Evolutionary conservation across 2,329 filamentous ascomycete species (phyloP).

Genomic region (Sodiomyces alkalinus): DNA sequence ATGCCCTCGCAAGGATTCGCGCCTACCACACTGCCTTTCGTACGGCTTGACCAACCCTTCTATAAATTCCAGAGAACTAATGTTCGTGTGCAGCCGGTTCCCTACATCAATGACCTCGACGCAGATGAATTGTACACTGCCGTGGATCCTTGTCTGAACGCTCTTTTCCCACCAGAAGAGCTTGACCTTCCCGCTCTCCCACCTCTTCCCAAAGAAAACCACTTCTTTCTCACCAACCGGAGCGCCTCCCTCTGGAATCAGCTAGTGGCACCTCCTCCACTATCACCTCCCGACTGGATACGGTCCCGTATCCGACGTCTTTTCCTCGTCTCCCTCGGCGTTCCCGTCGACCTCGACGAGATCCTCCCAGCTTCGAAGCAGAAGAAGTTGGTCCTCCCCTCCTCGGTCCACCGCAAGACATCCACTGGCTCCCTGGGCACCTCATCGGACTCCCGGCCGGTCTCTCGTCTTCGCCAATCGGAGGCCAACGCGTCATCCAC

Average conservation of each 20-base stretch:
- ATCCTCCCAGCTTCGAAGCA: constrained; percentile 95
- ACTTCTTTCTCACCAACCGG: constrained; percentile 70
- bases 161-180: constrained; percentile 46
- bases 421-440: constrained; percentile 36
- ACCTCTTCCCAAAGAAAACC: constrained; percentile 35
- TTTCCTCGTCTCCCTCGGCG: constrained; percentile 88
- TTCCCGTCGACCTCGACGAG: constrained; percentile 92
- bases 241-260: constrained; percentile 92
- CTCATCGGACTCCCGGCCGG: constrained; percentile 37
- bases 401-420: constrained; percentile 41
- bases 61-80: constrained; percentile 13
- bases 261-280: constrained; percentile 81
- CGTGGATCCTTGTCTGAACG: constrained; percentile 50
- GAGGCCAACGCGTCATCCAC: constrained; percentile 40
- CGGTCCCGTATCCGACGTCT: constrained; percentile 86
- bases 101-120: constrained; percentile 49
- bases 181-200: constrained; percentile 34
- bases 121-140: constrained; percentile 44
- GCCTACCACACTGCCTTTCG: constrained; percentile 27
- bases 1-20: constrained; percentile 16
- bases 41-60: constrained; percentile 15
- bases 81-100: constrained; percentile 37
- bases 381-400: constrained; percentile 90
- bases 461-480: constrained; percentile 28
- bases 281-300: constrained; percentile 96